Evolutionary conservation across 768 basidiomycete genomes (phyloP).

Genomic region (Xerocomus brunneocitrinus): DNA sequence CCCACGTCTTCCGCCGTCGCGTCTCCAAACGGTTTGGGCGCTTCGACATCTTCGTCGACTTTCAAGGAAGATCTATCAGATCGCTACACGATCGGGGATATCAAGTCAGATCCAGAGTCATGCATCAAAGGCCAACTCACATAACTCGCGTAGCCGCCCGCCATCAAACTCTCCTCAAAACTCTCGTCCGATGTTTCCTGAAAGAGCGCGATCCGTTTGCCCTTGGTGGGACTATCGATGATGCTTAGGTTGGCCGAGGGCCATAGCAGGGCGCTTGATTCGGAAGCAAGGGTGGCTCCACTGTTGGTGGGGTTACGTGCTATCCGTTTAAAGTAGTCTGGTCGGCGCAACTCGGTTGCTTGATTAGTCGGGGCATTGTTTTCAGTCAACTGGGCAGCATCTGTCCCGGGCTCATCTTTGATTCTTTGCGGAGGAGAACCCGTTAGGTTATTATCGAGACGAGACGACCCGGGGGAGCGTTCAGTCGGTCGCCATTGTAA

Average conservation of each 20-base stretch:
- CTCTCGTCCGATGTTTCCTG: slow-evolving; percentile 82
- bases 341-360: slow-evolving; percentile 59
- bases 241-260: slow-evolving; percentile 47
- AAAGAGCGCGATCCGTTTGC: slow-evolving; percentile 68
- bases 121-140: slow-evolving; percentile 37
- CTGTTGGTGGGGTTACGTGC: slow-evolving; percentile 39
- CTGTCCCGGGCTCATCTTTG: slow-evolving; percentile 41
- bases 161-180: slow-evolving; percentile 81
- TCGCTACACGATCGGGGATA: slow-evolving; percentile 12
- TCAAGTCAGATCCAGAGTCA: slow-evolving; percentile 6
- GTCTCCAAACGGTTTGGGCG: slow-evolving; percentile 9
- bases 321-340: slow-evolving; percentile 65
- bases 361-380: slow-evolving; percentile 45
- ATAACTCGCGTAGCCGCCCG: slow-evolving; percentile 75
- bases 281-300: slow-evolving; percentile 7
- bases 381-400: slow-evolving; percentile 52
- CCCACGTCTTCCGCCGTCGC: slow-evolving; percentile 5
- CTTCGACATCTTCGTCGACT: slow-evolving; percentile 14
- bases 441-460: background rate
- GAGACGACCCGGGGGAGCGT: background rate
- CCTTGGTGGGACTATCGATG: slow-evolving; percentile 66
- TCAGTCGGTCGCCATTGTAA: background rate
- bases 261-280: slow-evolving; percentile 14
- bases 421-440: background rate
- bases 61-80: slow-evolving; percentile 23